Conservation (phyloP, 2,329 filamentous ascomycete genomes). For the Epichloe aotearoae region DNA sequence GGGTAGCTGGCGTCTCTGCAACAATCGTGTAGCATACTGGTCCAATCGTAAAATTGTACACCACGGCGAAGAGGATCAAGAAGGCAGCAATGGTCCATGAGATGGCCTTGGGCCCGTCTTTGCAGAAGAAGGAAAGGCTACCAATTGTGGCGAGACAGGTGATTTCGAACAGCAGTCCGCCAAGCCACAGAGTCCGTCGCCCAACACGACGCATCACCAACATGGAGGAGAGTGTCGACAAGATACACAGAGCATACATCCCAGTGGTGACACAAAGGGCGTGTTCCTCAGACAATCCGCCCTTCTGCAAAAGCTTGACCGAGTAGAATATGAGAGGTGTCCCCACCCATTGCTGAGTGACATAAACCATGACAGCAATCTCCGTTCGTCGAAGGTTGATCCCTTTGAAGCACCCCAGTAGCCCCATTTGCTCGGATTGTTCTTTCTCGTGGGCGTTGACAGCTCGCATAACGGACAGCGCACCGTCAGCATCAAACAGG, state of each 20-base stretch:
- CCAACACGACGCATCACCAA: slow-evolving; percentile 25
- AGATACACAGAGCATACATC: slow-evolving; percentile 24
- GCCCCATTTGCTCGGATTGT: background rate
- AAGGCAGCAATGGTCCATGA: slow-evolving; percentile 23
- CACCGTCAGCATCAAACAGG: background rate
- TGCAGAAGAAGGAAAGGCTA: background rate
- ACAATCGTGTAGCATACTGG: slow-evolving; percentile 26
- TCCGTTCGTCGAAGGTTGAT: slow-evolving; percentile 20
- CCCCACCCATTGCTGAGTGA: slow-evolving; percentile 39
- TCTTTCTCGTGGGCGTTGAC: background rate
- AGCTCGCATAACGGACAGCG: background rate
- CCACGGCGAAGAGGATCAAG: slow-evolving; percentile 24
- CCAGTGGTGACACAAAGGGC: slow-evolving; percentile 34
- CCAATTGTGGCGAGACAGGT: slow-evolving; percentile 15
- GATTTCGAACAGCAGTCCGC: slow-evolving; percentile 22
- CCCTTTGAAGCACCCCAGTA: background rate
- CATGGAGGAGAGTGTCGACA: slow-evolving; percentile 31
- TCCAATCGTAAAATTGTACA: slow-evolving; percentile 31
- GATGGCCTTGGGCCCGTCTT: background rate
- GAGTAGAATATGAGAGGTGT: slow-evolving; percentile 39
- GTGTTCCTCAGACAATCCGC: slow-evolving; percentile 26
- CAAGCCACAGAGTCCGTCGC: slow-evolving; percentile 29
- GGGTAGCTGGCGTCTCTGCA: slow-evolving; percentile 22
- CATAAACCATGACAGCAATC: slow-evolving; percentile 34
- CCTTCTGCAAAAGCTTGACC: slow-evolving; percentile 37